Base-by-base conservation (phyloP, 805 yeast genomes). In the Pichia eremophila region DNA sequence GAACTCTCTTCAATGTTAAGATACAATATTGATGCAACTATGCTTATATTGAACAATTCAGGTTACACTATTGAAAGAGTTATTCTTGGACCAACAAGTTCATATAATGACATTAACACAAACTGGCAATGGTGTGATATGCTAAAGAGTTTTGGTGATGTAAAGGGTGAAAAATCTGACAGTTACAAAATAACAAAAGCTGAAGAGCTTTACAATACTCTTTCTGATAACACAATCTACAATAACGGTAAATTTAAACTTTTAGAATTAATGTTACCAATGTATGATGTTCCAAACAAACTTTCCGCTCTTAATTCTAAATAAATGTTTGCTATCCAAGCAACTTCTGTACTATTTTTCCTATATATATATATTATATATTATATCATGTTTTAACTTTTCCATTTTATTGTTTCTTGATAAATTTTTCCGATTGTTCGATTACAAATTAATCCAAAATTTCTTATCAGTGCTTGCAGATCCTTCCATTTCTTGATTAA, bases 71-170 rank as follows among this genome's bases (percentile, higher is more conserved):
- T 75, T 46, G 79, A 75, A 58, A 61, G 79, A 53, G 68, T 66
- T 19, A 73, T 75, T 45, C 63, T 64, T 49, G 80, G 79, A 5
- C 75, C 78, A n/a, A 55, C 65, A 5, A 63, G 78, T 45, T 62
- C 74, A 0, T 75, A 75, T 54, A 75, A 75, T 54, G 79, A 75
- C 51, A 73, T 75, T 40, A 67, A 71, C 46, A 64, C 63, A 8
- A 55, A 62, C n/a, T 73, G 79, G 77, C 61, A 82, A 53, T 89
- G 95, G 95, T 72, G 82, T 9, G 68, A 78, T 49, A 66, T 86
- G 45, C 71, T 85, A 53, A 69, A 73, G 51, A 74, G 78, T 19
- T 84, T 90, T 58, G 90, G 89, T n/a, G 88, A 73, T 53, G 57
- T 63, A 15, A 39, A 46, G 2, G 63, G 66, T 10, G 59, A 64